Evolutionary conservation across 208 protist genomes (phyloP), one percentile per base, ranked within the genome.

Genomic region (Acanthamoeba quina): DNA sequence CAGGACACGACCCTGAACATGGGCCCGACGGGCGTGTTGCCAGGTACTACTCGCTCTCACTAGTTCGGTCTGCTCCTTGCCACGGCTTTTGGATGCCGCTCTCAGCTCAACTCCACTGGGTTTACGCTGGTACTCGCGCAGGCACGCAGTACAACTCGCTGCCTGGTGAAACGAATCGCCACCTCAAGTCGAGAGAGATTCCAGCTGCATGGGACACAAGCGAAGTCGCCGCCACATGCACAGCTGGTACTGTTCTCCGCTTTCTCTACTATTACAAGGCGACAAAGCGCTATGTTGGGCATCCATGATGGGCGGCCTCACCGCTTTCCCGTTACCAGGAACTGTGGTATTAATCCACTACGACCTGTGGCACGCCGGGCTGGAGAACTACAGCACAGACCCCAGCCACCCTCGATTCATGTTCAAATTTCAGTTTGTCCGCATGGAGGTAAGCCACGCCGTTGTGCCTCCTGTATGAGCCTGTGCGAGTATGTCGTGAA

Each of bases 381-480:
- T 56, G 49, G 89, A 31, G 29, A 93, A 93, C 56, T 47, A 49
- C 54, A 78, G 74, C 66, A 56, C 29, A 6, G 89, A 93, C n/a
- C 24, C 52, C 19, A 31, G 11, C 47, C 44, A 24, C 21, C 49
- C 56, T 6, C 66, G 89, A 10, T 93, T 41, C 70, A 93, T 93
- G 89, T 93, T 93, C 72, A 93, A 93, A 34, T 93, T 93, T 34
- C 89, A 93, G 34, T 93, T 93, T 26, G 56, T 72, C 5, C 89
- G 89, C 17, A 93, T 66, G 72, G 15, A 93, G 52, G 52, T 56
- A 10, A 56, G 52, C 15, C 52, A 9, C 3, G 1, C 3, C 34
- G 49, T 29, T 9, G 26, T n/a, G n/a, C n/a, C 9, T 62, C 21
- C 9, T 5, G 76, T 7, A 7, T 56, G 52, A 2, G 47, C 68